Conservation (phyloP, 306 rosid species). For the Casuarina cunninghamiana region DNA sequence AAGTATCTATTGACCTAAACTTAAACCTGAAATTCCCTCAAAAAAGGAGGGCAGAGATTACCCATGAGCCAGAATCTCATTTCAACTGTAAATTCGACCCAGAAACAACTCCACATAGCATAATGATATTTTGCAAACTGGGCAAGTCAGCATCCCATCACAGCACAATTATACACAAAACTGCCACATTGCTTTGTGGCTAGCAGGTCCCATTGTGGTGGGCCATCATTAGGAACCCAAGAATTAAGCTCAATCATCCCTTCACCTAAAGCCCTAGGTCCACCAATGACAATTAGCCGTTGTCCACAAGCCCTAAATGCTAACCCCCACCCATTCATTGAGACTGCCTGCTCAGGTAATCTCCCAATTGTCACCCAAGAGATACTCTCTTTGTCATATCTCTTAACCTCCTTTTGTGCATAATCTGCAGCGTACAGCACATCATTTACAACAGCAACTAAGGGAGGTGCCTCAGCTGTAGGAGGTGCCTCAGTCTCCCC, state of each 20-base stretch:
- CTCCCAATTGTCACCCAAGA: constrained; percentile 54
- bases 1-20: constrained; percentile 38
- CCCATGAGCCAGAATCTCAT: constrained; percentile 35
- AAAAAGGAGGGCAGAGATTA: constrained; percentile 43
- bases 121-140: constrained; percentile 13
- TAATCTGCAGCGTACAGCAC: constrained; percentile 68
- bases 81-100: constrained; percentile 36
- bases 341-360: constrained; percentile 50
- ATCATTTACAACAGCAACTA: constrained; percentile 78
- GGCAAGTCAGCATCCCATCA: constrained; percentile 73
- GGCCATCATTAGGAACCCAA: constrained; percentile 53
- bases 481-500: constrained; percentile 28
- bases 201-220: constrained; percentile 56
- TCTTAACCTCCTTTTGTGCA: constrained; percentile 41
- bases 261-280: constrained; percentile 30
- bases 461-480: constrained; percentile 70
- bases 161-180: constrained; percentile 74
- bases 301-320: constrained; percentile 78
- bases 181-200: constrained; percentile 41
- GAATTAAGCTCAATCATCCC: constrained; percentile 49
- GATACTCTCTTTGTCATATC: constrained; percentile 44
- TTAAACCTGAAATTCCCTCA: constrained; percentile 37
- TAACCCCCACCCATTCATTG: constrained; percentile 70
- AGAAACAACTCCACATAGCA: constrained; percentile 30
- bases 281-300: constrained; percentile 56